These are phyloP conservation scores for Aspergillus piperis DNA, from an alignment of 2,329 filamentous ascomycete species.

Conservation along the genomic window DNA sequence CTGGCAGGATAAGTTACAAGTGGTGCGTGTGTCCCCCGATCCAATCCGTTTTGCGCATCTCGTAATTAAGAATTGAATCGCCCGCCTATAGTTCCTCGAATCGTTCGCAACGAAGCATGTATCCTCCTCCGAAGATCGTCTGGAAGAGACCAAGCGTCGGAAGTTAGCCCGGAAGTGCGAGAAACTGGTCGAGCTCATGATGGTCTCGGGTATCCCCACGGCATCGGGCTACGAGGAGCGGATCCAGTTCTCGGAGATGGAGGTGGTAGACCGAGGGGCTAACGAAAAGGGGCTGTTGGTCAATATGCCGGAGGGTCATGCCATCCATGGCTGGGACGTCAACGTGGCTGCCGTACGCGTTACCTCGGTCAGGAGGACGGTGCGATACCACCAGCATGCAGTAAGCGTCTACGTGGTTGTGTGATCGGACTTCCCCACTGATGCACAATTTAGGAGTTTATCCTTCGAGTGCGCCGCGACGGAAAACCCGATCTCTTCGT, in stretches of 20 bases:
- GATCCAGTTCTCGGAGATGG: conserved; percentile 94
- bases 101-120: conserved; percentile 97
- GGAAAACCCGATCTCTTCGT: conserved; percentile 76
- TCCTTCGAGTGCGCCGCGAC: conserved; percentile 79
- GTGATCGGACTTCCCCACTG: neutral
- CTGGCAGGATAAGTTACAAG: conserved; percentile 97
- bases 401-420: conserved; percentile 51
- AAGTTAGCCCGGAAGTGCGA: conserved; percentile 92
- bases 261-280: conserved; percentile 89
- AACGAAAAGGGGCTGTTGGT: conserved; percentile 87
- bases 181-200: conserved; percentile 98
- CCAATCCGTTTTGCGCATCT: neutral
- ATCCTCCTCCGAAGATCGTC: conserved; percentile 89
- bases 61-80: conserved; percentile 8
- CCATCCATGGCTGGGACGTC: conserved; percentile 94
- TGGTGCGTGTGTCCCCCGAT: conserved; percentile 59
- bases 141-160: conserved; percentile 92
- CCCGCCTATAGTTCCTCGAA: conserved; percentile 73
- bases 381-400: conserved; percentile 88
- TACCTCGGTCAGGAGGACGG: conserved; percentile 77
- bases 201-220: conserved; percentile 95
- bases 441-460: conserved; percentile 68
- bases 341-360: conserved; percentile 90
- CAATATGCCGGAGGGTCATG: conserved; percentile 86
- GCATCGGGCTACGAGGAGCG: conserved; percentile 97